Percentiles rank a stretch among this genome's conserved stretches.
Conservation (phyloP, 257 asterid genomes). For the Perilla frutescens region DNA sequence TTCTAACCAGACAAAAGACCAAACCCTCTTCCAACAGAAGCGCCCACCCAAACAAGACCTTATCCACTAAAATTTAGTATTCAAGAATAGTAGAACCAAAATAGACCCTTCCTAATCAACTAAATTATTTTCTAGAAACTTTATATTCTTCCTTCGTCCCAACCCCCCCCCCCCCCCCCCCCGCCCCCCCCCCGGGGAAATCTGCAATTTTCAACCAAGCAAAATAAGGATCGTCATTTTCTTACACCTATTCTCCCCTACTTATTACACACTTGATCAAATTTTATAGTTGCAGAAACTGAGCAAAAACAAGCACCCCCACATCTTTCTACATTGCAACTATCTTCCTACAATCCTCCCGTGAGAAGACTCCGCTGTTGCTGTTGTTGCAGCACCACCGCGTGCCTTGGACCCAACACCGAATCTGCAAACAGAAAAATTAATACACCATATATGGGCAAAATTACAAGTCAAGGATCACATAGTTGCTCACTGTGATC, state of each 20-base stretch:
- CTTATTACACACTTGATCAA: slow-evolving; percentile 32
- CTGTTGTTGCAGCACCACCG: slow-evolving; percentile 41
- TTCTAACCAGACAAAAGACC: neutral
- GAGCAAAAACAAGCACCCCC: slow-evolving; percentile 21
- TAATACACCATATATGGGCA: neutral
- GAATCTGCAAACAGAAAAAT: slow-evolving; percentile 38
- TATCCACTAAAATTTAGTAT: slow-evolving; percentile 22
- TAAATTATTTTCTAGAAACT: slow-evolving; percentile 23
- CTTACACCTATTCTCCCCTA: slow-evolving; percentile 5
- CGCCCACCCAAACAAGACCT: slow-evolving; percentile 6
- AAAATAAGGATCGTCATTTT: neutral
- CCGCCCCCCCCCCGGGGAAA: no score
- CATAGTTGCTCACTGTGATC: slow-evolving; percentile 41
- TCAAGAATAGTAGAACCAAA: slow-evolving; percentile 11
- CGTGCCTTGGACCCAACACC: slow-evolving; percentile 49
- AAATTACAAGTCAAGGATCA: neutral
- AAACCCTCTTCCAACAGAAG: neutral
- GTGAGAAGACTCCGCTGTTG: slow-evolving; percentile 24
- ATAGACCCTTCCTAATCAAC: neutral
- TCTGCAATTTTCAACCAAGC: neutral
- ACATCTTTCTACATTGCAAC: neutral
- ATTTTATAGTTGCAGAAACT: slow-evolving; percentile 26
- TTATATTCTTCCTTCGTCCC: neutral
- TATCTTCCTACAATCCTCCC: slow-evolving; percentile 20
- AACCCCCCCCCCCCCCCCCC: no score